Base-by-base conservation (phyloP, 352 stramenopile species). In the Phytophthora tubulina region DNA sequence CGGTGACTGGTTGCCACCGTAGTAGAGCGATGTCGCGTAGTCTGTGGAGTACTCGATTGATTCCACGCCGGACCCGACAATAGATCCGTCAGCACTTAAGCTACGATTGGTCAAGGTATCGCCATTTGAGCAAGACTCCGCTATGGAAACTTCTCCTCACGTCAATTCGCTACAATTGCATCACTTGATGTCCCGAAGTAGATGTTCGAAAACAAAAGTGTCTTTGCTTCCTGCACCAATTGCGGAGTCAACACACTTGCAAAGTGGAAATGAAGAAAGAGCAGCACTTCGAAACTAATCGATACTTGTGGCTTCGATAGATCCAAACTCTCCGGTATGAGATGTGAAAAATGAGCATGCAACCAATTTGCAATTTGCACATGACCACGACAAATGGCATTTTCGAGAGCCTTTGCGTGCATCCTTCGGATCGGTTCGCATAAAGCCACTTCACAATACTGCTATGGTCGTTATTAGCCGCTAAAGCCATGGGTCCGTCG, bases 211-310 rank as follows among this genome's bases (percentile, higher is more conserved):
- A 46, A 46, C 21, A 46, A 8, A 27, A 27, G 21, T 6, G 7
- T 46, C 41, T 4, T 46, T 8, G 41, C 41, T 46, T 46, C 14
- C n/a, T 27, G 4, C 41, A 46, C 41, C 41, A 46, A 14, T 11
- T 46, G 41, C 9, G 41, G 41, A 6, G 41, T 46, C 41, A 46
- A 46, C 4, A 10, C 41, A 8, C 41, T 46, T 2, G 41, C 14
- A 27, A 46, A 27, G 15, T 46, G 41, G 15, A 46, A 46, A n/a
- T 46, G 41, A 46, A 46, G 41, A 46, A 46, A 46, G 14, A 46
- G 41, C 10, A 46, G 41, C n/a, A 46, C 21, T n/a, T 46, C 41
- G 21, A 46, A 46, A 46, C 10, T n/a, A 46, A 46, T 46, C 21
- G 41, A 46, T 27, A 46, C 41, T 21, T 27, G 14, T 8, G 41